Conservation (phyloP, 1,284 basidiomycete genomes). For the Fomitopsis palustris region DNA sequence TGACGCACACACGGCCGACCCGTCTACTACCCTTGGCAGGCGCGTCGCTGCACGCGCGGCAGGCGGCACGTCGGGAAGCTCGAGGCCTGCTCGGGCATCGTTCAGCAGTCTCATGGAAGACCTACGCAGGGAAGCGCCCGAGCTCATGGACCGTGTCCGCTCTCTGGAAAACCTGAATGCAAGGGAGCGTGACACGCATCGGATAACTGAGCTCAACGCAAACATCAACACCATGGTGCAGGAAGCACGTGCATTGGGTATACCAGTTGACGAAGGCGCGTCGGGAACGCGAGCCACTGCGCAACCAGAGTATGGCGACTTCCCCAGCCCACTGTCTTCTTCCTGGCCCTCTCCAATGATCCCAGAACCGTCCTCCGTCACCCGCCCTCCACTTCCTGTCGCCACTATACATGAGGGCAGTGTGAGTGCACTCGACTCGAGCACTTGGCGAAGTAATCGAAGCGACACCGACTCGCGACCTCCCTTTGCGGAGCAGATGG, state of each 20-base stretch:
- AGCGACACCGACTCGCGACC: neutral
- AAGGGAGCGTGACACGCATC: slow-evolving; percentile 14
- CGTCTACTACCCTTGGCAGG: slow-evolving; percentile 24
- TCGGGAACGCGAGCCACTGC: neutral
- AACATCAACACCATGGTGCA: slow-evolving; percentile 9
- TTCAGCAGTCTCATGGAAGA: neutral
- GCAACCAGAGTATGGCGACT: neutral
- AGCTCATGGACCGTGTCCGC: neutral
- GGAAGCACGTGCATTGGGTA: slow-evolving; percentile 13
- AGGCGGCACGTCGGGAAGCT: neutral
- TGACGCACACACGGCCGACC: slow-evolving; percentile 7
- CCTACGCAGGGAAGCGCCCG: neutral
- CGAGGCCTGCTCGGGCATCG: neutral
- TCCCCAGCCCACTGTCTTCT: neutral
- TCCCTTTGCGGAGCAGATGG: neutral
- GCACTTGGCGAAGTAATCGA: neutral
- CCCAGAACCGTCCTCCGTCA: neutral
- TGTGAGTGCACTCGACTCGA: neutral
- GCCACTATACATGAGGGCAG: neutral
- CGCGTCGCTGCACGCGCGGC: slow-evolving; percentile 23
- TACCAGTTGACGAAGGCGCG: neutral
- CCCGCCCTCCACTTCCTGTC: neutral
- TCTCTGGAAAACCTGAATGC: slow-evolving; percentile 13
- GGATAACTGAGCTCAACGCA: slow-evolving; percentile 16
- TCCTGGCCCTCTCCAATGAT: neutral